phyloP scores from a whole-genome alignment of 31 red algal genomes.

The Pterothamnion heteromorphum region DNA sequence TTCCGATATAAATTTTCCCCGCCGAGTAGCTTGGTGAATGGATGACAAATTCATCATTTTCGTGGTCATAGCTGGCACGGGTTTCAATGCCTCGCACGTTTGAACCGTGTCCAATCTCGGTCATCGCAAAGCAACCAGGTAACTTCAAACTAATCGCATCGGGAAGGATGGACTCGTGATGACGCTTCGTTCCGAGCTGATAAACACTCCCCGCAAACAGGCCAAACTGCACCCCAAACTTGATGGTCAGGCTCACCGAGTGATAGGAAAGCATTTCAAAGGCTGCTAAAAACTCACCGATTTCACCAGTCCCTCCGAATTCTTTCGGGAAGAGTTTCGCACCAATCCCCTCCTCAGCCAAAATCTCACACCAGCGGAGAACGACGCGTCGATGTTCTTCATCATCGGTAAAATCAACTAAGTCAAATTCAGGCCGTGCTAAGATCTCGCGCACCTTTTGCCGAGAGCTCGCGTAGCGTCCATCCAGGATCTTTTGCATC shows the following conservation, averaged over 20 bases:
- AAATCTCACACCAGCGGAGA: neutral
- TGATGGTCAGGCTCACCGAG: neutral
- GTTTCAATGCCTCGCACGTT: slow-evolving; percentile 76
- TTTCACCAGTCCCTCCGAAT: neutral
- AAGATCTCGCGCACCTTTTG: neutral
- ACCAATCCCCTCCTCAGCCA: neutral
- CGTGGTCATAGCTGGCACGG: slow-evolving; percentile 59
- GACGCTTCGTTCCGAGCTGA: neutral
- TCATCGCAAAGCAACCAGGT: slow-evolving; percentile 89
- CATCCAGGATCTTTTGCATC: no score
- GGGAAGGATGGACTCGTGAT: no score
- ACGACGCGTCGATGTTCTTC: neutral
- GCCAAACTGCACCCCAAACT: slow-evolving; percentile 27
- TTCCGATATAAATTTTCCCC: slow-evolving; percentile 75
- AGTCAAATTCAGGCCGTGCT: neutral
- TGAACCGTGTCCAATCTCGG: slow-evolving; percentile 73
- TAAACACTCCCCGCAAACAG: neutral
- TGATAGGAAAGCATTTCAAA: neutral
- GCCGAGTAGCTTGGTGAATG: slow-evolving; percentile 63
- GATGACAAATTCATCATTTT: slow-evolving; percentile 53
- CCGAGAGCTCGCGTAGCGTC: neutral
- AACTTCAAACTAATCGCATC: no score
- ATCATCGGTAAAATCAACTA: neutral
- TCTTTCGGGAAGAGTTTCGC: neutral
- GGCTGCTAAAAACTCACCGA: neutral